These are phyloP conservation scores for Solanum paucissectum DNA, from an alignment of 257 asterid species.

Conservation along the genomic window DNA sequence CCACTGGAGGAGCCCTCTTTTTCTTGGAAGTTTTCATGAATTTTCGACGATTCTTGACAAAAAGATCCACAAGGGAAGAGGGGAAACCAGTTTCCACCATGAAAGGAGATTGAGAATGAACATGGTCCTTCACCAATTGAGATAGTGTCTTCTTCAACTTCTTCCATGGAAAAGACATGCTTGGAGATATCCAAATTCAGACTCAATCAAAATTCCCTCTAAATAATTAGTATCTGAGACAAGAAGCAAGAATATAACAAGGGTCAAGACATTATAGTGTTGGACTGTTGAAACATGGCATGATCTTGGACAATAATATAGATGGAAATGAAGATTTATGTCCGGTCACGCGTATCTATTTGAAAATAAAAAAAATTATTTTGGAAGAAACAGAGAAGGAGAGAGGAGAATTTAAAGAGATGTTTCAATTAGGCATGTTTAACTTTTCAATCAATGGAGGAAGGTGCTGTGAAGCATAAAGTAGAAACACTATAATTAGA, in stretches of 20 bases:
- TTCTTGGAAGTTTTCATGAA: conserved; percentile 31
- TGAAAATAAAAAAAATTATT: background rate
- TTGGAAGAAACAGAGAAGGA: background rate
- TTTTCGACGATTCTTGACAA: conserved; percentile 60
- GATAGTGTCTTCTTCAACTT: conserved; percentile 42
- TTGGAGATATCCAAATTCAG: background rate
- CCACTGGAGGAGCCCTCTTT: conserved; percentile 8
- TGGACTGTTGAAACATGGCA: background rate
- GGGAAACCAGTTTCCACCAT: conserved; percentile 82
- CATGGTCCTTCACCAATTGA: conserved; percentile 52
- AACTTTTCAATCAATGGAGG: background rate
- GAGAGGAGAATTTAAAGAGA: background rate
- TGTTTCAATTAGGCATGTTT: background rate
- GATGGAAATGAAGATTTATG: background rate
- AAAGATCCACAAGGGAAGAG: conserved; percentile 65
- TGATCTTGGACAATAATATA: background rate
- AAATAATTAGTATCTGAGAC: background rate
- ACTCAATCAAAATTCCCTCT: background rate
- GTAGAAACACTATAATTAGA: background rate
- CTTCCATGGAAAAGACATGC: conserved; percentile 68
- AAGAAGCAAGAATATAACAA: background rate
- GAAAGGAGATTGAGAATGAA: conserved; percentile 50
- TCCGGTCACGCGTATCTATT: background rate
- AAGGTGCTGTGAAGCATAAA: background rate
- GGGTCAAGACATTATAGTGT: background rate